Percentiles rank a stretch among this genome's conserved stretches.
These are phyloP conservation scores for Diplosphaera chodatii DNA, from an alignment of 139 green algal genomes.

Conservation along the genomic window DNA sequence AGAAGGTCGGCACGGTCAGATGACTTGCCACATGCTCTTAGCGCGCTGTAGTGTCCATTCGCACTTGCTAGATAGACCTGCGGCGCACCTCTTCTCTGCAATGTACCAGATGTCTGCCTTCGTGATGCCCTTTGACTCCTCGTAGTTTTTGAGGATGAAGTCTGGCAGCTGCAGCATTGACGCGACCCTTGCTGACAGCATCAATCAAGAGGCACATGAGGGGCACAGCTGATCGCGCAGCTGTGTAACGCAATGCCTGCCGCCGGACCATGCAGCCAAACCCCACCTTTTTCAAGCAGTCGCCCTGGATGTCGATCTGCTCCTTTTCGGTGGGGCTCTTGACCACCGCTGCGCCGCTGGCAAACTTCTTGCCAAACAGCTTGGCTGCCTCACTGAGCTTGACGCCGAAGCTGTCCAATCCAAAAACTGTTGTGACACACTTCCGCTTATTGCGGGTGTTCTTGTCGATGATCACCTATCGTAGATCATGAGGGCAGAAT, in stretches of 20 bases:
- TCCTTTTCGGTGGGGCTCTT: slow-evolving; percentile 83
- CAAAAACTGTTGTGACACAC: slow-evolving; percentile 75
- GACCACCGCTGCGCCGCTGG: slow-evolving; percentile 80
- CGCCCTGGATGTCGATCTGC: slow-evolving; percentile 88
- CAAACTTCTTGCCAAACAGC: slow-evolving; percentile 98
- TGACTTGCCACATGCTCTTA: too few relatives aligned
- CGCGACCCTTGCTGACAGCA: too few relatives aligned
- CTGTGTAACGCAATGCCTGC: too few relatives aligned
- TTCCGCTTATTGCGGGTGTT: slow-evolving; percentile 92
- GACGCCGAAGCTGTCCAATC: slow-evolving; percentile 83
- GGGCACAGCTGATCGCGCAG: too few relatives aligned
- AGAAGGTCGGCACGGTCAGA: too few relatives aligned
- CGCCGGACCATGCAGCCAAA: too few relatives aligned
- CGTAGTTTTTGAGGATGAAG: slow-evolving; percentile 74
- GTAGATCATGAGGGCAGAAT: background rate
- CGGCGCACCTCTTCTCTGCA: slow-evolving; percentile 49
- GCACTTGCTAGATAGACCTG: too few relatives aligned
- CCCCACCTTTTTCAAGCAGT: slow-evolving; percentile 58
- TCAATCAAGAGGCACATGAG: too few relatives aligned
- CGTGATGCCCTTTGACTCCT: slow-evolving; percentile 55
- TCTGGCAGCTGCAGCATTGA: slow-evolving; percentile 45
- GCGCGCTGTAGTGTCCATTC: too few relatives aligned
- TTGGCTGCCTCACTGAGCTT: slow-evolving; percentile 91
- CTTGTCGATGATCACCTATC: slow-evolving; percentile 56
- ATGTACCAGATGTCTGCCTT: slow-evolving; percentile 66